Percentiles rank a stretch among this genome's conserved stretches.
These are phyloP conservation scores for Platanus orientalis DNA, from an alignment of 164 flowering plant genomes.

Conservation along the genomic window DNA sequence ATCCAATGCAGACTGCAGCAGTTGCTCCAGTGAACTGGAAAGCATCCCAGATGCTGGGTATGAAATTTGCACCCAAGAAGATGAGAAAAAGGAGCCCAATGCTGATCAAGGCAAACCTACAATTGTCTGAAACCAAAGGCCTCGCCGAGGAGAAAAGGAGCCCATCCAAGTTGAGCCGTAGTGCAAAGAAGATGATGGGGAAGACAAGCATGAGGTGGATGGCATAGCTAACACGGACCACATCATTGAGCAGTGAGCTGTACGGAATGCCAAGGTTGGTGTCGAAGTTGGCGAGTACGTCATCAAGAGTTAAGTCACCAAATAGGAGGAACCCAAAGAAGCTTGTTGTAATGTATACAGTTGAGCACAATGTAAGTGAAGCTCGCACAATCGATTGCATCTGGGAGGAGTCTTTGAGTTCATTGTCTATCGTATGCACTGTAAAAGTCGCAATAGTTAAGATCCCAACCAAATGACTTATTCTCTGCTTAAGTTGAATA, in stretches of 20 bases:
- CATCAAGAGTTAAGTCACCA: slow-evolving; percentile 82
- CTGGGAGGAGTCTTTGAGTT: slow-evolving; percentile 70
- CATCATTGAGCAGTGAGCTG: slow-evolving; percentile 72
- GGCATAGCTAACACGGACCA: slow-evolving; percentile 89
- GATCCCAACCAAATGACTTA: neutral
- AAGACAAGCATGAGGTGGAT: slow-evolving; percentile 92
- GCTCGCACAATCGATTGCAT: slow-evolving; percentile 62
- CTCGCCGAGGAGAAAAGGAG: slow-evolving; percentile 69
- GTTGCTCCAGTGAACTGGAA: slow-evolving; percentile 98
- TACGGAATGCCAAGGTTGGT: slow-evolving; percentile 80
- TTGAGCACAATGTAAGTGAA: slow-evolving; percentile 76
- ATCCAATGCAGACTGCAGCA: slow-evolving; percentile 91
- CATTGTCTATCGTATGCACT: slow-evolving; percentile 89
- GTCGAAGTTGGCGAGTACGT: slow-evolving; percentile 89
- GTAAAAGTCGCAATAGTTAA: slow-evolving; percentile 21
- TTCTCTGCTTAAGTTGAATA: too few relatives aligned
- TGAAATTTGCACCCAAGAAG: slow-evolving; percentile 85
- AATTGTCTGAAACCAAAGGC: slow-evolving; percentile 50
- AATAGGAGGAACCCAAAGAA: slow-evolving; percentile 87
- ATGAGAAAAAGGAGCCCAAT: slow-evolving; percentile 51
- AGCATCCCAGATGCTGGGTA: slow-evolving; percentile 99
- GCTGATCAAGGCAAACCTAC: slow-evolving; percentile 60
- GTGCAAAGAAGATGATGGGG: slow-evolving; percentile 81
- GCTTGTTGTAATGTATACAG: slow-evolving; percentile 79
- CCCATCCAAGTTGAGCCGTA: slow-evolving; percentile 82